Evolutionary conservation across 2,329 filamentous ascomycete species (phyloP), one percentile per base, ranked within the genome.

Genomic region (Byssothecium circinans): DNA sequence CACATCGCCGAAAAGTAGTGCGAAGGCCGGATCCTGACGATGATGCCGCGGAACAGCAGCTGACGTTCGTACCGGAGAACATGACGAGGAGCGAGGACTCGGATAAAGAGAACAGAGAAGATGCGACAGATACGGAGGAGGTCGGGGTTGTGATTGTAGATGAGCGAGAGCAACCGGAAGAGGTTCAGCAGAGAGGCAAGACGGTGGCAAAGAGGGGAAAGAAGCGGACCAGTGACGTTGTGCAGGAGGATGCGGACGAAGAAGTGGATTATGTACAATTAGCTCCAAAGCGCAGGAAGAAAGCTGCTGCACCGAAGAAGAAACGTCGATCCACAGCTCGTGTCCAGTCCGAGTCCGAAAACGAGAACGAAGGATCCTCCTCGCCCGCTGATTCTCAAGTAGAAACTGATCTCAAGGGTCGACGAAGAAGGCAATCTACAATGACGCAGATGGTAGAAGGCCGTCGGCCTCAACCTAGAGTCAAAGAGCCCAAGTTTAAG

Each of bases 361-460:
- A 49, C 7, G n/a, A n/a, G n/a, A n/a, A n/a, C n/a, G n/a, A 53
- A 51, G 34, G 20, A 25, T 12, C 4, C 11, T n/a, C 10, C 35
- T 23, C 35, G 11, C 27, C 44, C 0, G 40, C 39, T 14, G 46
- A 50, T 19, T 19, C 25, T 19, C 46, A 50, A 22, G 14, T 29
- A 25, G 44, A 47, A 40, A 23, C 34, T 30, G 37, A 42, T 1
- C 40, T 17, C 11, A 50, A 33, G 8, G 49, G 41, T n/a, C 57
- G 48, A 15, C 34, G 60, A 11, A 58, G 55, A 33, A 61, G 62
- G 42, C 67, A 70, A 29, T 69, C 67, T 22, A 70, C 67, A 17
- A 69, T 69, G 66, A 70, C 67, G 14, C 67, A 70, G 34, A 30
- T 70, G 4, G 54, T 58, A 1, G 54, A 62, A 36, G 64, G 65